These are phyloP conservation scores for Chalaropsis thielavioides DNA, from an alignment of 2,329 filamentous ascomycete genomes.

Conservation along the genomic window DNA sequence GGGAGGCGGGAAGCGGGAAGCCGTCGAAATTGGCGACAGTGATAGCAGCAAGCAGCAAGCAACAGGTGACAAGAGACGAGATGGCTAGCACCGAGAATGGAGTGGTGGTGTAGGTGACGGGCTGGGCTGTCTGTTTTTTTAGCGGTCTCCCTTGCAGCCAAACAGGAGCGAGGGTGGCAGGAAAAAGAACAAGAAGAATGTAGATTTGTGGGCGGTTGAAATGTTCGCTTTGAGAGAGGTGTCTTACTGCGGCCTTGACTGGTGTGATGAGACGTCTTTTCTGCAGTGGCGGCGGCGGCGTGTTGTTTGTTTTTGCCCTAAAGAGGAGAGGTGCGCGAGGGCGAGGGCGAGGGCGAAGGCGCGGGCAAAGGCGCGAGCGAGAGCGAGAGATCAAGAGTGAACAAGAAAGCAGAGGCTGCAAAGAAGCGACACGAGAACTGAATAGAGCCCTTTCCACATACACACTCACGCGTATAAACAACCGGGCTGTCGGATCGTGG, in stretches of 20 bases:
- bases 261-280: neutral
- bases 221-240: neutral
- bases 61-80: neutral
- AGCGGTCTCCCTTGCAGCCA: neutral
- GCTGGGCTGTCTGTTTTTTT: neutral
- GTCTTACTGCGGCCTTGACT: neutral
- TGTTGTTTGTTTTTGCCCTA: neutral
- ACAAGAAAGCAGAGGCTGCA: neutral
- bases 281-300: neutral
- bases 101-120: neutral
- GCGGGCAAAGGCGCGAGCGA: neutral
- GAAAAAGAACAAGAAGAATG: neutral
- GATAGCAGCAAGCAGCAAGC: neutral
- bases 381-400: neutral
- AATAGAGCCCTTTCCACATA: neutral
- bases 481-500: neutral
- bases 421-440: too few relatives aligned
- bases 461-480: neutral
- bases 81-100: neutral
- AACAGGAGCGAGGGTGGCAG: neutral
- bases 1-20: neutral
- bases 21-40: neutral
- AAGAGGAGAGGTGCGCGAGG: neutral
- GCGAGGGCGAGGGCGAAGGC: neutral
- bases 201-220: constrained; percentile 2